Percentiles rank a stretch among this genome's conserved stretches.
These are phyloP conservation scores for Vachellia collinsii DNA, from an alignment of 306 rosid genomes.

Conservation along the genomic window DNA sequence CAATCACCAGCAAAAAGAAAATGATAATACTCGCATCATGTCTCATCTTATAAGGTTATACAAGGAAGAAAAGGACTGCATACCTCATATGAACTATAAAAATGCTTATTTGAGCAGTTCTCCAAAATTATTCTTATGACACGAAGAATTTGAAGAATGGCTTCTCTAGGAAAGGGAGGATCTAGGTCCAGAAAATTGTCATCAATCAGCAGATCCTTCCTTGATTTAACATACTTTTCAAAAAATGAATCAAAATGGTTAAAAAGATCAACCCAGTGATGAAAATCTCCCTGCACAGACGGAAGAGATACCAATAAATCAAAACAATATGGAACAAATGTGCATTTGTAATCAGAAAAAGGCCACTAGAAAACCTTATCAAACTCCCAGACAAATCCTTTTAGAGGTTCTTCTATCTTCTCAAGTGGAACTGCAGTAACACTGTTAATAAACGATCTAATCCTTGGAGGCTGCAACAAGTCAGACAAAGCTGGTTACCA, in stretches of 20 bases:
- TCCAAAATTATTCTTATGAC: constrained; percentile 89
- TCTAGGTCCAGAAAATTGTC: constrained; percentile 72
- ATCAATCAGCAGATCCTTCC: constrained; percentile 93
- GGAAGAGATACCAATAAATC: constrained; percentile 44
- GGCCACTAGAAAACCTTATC: constrained; percentile 73
- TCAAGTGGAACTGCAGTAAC: constrained; percentile 88
- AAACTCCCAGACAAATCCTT: constrained; percentile 87
- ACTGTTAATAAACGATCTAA: constrained; percentile 71
- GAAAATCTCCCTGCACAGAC: constrained; percentile 89
- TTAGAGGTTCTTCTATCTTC: constrained; percentile 81
- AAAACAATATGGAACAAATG: constrained; percentile 37
- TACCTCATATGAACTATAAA: constrained; percentile 96
- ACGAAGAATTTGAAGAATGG: constrained; percentile 90
- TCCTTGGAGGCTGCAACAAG: constrained; percentile 87
- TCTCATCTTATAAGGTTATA: constrained; percentile 11
- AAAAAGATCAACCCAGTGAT: constrained; percentile 98
- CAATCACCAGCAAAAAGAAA: constrained; percentile 22
- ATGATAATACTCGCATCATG: constrained; percentile 17
- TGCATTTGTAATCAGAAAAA: constrained; percentile 29
- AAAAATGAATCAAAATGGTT: constrained; percentile 96
- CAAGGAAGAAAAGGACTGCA: neutral
- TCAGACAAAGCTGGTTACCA: constrained; percentile 37
- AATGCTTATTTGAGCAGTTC: constrained; percentile 95
- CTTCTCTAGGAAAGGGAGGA: constrained; percentile 92
- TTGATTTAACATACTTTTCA: constrained; percentile 85